phyloP scores from a whole-genome alignment of 225 moss, liverwort and hornwort genomes.

The Bryoerythrophyllum caledonicum region DNA sequence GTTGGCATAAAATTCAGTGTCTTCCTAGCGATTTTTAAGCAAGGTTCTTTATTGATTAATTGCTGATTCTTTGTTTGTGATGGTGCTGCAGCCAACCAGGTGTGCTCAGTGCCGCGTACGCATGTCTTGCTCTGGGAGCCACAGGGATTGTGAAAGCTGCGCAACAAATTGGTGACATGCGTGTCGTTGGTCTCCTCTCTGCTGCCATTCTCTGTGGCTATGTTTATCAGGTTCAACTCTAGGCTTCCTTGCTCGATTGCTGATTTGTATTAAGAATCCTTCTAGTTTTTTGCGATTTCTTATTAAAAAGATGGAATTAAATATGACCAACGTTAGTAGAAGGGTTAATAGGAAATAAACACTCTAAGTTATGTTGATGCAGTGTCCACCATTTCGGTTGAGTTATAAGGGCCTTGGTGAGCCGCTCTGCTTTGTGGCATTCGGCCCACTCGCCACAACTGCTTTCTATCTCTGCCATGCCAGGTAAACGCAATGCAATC shows the following conservation, averaged over 20 bases:
- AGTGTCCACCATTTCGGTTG: slow-evolving; percentile 95
- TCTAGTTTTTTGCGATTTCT: too few relatives aligned
- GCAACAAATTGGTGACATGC: slow-evolving; percentile 71
- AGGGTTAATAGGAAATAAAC: background rate
- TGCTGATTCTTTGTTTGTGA: background rate
- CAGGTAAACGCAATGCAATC: slow-evolving; percentile 45
- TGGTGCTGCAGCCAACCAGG: slow-evolving; percentile 53
- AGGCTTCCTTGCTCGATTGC: too few relatives aligned
- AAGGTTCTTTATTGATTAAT: background rate
- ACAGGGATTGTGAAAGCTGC: slow-evolving; percentile 64
- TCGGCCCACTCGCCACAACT: slow-evolving; percentile 87
- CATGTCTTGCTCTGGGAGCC: slow-evolving; percentile 64
- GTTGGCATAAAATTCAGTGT: too few relatives aligned
- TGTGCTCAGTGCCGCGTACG: slow-evolving; percentile 58
- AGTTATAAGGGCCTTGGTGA: slow-evolving; percentile 96
- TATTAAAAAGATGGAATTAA: too few relatives aligned
- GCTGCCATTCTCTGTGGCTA: slow-evolving; percentile 83
- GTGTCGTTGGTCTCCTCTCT: slow-evolving; percentile 62
- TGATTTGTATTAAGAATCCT: too few relatives aligned
- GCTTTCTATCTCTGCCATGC: slow-evolving; percentile 90
- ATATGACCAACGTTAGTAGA: too few relatives aligned
- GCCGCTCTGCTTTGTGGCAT: slow-evolving; percentile 86
- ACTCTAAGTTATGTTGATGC: slow-evolving; percentile 3
- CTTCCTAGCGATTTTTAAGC: background rate
- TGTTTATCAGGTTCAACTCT: slow-evolving; percentile 69